These are phyloP conservation scores for Aspergillus latus DNA, from an alignment of 2,329 filamentous ascomycete genomes.

Conservation along the genomic window DNA sequence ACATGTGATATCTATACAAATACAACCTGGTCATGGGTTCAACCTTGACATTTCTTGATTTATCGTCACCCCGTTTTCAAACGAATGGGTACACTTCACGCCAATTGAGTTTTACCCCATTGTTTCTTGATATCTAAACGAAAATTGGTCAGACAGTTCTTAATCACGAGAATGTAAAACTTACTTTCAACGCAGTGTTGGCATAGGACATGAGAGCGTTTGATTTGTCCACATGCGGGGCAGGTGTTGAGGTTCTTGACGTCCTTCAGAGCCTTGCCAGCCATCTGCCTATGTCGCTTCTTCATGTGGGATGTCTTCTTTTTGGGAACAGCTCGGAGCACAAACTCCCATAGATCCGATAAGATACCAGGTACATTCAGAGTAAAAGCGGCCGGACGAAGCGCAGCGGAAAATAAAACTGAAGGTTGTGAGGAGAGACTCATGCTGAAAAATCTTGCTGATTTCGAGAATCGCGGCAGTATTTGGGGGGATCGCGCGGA, in stretches of 20 bases:
- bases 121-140: slow-evolving; percentile 46
- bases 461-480: slow-evolving; percentile 25
- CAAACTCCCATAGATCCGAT: slow-evolving; percentile 85
- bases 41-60: not conserved
- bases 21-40: slow-evolving; percentile 15
- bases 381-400: slow-evolving; percentile 60
- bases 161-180: slow-evolving; percentile 31
- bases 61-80: slow-evolving; percentile 11
- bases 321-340: slow-evolving; percentile 91
- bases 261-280: slow-evolving; percentile 91
- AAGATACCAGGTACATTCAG: slow-evolving; percentile 68
- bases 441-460: slow-evolving; percentile 18
- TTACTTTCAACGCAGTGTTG: slow-evolving; percentile 81
- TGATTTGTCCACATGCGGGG: slow-evolving; percentile 80
- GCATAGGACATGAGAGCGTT: slow-evolving; percentile 86
- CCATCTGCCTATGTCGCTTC: slow-evolving; percentile 89
- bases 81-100: slow-evolving; percentile 22
- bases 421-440: slow-evolving; percentile 37
- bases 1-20: slow-evolving; percentile 29
- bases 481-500: slow-evolving; percentile 21
- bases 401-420: slow-evolving; percentile 54
- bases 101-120: slow-evolving; percentile 42
- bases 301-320: slow-evolving; percentile 98
- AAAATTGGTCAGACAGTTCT: slow-evolving; percentile 8
- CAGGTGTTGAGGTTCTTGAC: slow-evolving; percentile 84